Evolutionary conservation across 192 early-diverging fungal species (phyloP), one percentile per base, ranked within the genome.

Genomic region (Entophlyctis helioformis): DNA sequence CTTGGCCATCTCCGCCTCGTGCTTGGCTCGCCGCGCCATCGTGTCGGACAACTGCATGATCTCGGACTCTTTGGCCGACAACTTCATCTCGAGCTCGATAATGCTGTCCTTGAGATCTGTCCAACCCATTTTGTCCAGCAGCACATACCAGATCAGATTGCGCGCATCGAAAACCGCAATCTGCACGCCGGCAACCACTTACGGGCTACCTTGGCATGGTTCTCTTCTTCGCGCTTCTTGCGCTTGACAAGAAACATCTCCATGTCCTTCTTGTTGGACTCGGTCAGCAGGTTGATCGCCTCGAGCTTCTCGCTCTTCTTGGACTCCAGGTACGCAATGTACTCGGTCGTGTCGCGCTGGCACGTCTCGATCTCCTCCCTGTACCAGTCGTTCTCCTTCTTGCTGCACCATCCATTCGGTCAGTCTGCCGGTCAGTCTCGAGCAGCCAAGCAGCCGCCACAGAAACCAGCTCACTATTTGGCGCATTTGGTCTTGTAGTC

Each of bases 361-460:
- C 54, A 59, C 6, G 57, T 37, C 43, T 73, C 67, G 34, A 73
- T 70, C 44, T 73, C 71, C 12, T 58, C 39, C 3, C 66, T 46
- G 48, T 70, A 73, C 71, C 71, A 73, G n/a, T 65, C 66, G 46
- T 73, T 73, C 39, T 73, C 71, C 11, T 42, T 35, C 35, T 73
- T 73, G 41, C 69, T 71, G 32, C 37, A 41, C 37, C 3, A n/a
- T 2, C 6, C 31, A 0, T 37, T 0, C 9, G 9, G 39, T n/a
- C 7, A 19, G 11, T 7, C 4, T 51, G 21, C 9, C 5, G 39
- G 27, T n/a, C 20, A 36, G 1, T 26, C 2, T 32, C 39, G 7
- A 9, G 28, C 12, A 42, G 24, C 15, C 23, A 19, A 11, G 16
- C 7, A n/a, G 42, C 15, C 7, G 16, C 12, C 25, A 41, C 18